These are phyloP conservation scores for Lyophyllum decastes DNA, from an alignment of 768 basidiomycete species.

Conservation along the genomic window DNA sequence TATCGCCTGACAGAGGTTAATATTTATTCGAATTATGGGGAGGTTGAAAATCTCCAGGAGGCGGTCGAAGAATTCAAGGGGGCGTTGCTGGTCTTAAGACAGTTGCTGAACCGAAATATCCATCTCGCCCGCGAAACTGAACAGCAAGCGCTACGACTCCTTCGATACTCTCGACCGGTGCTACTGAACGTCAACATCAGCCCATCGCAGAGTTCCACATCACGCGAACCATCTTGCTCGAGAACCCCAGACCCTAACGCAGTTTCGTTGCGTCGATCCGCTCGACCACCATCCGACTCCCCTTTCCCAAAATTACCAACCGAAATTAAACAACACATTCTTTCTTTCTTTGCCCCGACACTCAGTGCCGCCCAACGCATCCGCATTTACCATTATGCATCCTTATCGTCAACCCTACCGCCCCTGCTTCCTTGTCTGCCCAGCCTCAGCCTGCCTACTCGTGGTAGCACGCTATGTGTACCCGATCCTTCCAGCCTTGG, in stretches of 20 bases:
- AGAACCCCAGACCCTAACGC: background rate
- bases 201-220: background rate
- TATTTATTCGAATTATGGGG: conserved; percentile 47
- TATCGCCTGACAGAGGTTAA: conserved; percentile 49
- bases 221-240: conserved; percentile 1
- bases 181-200: conserved; percentile 38
- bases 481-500: conserved; percentile 36
- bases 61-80: conserved; percentile 19
- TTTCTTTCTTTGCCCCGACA: conserved; percentile 57
- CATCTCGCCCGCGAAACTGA: conserved; percentile 37
- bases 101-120: conserved; percentile 44
- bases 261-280: background rate
- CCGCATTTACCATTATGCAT: conserved; percentile 54
- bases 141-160: conserved; percentile 48
- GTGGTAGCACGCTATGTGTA: conserved; percentile 20
- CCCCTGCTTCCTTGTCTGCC: conserved; percentile 21
- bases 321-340: conserved; percentile 58
- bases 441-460: background rate
- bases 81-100: conserved; percentile 31
- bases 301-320: conserved; percentile 46
- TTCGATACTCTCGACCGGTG: conserved; percentile 50
- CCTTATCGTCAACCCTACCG: conserved; percentile 46
- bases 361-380: conserved; percentile 58
- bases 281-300: conserved; percentile 17
- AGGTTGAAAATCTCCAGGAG: conserved; percentile 17